phyloP scores from a whole-genome alignment of 1,139 yeast species.

The Kurtzmaniella quercitrusa region DNA sequence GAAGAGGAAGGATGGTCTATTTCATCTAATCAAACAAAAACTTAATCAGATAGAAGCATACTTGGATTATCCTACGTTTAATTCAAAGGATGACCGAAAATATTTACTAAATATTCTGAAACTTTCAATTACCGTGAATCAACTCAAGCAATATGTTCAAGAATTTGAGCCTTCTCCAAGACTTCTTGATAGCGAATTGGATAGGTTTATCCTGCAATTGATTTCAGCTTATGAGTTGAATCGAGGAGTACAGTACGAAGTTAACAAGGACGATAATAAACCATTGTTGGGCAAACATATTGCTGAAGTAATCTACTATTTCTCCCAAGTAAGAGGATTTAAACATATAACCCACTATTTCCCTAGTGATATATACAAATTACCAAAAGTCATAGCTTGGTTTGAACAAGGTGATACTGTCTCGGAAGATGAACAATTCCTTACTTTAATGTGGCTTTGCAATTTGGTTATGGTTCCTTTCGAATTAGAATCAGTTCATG shows the following conservation, averaged over 20 bases:
- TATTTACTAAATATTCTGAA: not conserved
- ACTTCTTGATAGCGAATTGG: slow-evolving; percentile 41
- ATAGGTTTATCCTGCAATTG: slow-evolving; percentile 26
- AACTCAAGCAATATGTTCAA: slow-evolving; percentile 16
- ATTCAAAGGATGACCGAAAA: not conserved
- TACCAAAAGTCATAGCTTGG: slow-evolving; percentile 33
- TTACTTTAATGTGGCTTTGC: slow-evolving; percentile 70
- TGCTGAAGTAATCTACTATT: slow-evolving; percentile 45
- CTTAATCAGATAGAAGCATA: not conserved
- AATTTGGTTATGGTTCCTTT: slow-evolving; percentile 72
- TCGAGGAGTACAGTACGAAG: not conserved
- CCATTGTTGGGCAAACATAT: slow-evolving; percentile 8
- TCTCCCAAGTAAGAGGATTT: slow-evolving; percentile 64
- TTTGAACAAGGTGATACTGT: slow-evolving; percentile 9
- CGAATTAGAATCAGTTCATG: slow-evolving; percentile 41
- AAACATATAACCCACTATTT: slow-evolving; percentile 57
- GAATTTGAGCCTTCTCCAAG: slow-evolving; percentile 58
- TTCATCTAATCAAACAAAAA: not conserved
- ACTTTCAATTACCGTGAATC: slow-evolving; percentile 1
- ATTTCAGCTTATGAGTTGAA: not conserved
- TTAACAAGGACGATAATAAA: not conserved
- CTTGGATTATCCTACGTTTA: not conserved
- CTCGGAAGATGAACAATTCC: slow-evolving; percentile 55
- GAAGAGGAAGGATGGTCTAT: slow-evolving; percentile 3
- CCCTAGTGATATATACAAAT: slow-evolving; percentile 53